phyloP scores from a whole-genome alignment of 352 stramenopile genomes.

The Pythium periplocum region DNA sequence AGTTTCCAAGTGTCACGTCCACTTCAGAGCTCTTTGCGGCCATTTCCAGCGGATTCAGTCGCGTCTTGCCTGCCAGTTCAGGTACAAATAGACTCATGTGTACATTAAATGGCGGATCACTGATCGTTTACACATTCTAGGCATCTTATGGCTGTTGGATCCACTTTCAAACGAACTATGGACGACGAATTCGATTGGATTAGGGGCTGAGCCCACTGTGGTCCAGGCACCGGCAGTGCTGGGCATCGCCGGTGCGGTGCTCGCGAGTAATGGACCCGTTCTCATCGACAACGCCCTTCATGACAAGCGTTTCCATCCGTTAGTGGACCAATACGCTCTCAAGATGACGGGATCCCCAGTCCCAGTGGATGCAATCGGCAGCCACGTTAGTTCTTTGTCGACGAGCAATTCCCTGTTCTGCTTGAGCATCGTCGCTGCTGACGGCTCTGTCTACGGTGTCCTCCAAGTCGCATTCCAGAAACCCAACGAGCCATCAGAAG shows the following conservation, averaged over 20 bases:
- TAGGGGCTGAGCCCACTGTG: slow-evolving; percentile 3
- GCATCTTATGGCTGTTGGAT: slow-evolving; percentile 58
- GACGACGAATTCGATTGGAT: slow-evolving; percentile 39
- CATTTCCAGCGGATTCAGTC: slow-evolving; percentile 28
- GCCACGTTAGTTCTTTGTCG: no score
- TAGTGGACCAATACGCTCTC: slow-evolving; percentile 52
- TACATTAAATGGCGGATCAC: neutral
- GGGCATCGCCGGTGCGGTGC: slow-evolving; percentile 45
- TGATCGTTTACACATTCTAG: slow-evolving; percentile 8
- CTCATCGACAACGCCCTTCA: slow-evolving; percentile 31
- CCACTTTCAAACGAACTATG: slow-evolving; percentile 59
- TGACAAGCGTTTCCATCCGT: slow-evolving; percentile 52
- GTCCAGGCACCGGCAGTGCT: slow-evolving; percentile 45
- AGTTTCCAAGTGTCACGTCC: slow-evolving; percentile 25
- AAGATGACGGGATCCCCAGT: no score
- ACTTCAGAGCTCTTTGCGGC: slow-evolving; percentile 40
- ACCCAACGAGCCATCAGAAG: neutral
- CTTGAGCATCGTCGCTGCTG: slow-evolving; percentile 28
- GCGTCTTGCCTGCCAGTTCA: slow-evolving; percentile 34
- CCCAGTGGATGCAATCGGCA: no score
- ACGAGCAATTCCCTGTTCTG: slow-evolving; percentile 32
- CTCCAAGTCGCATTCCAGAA: slow-evolving; percentile 40
- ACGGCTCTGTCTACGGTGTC: slow-evolving; percentile 47
- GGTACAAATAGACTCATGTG: slow-evolving; percentile 10
- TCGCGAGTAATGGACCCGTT: slow-evolving; percentile 31